phyloP scores from a whole-genome alignment of 257 asterid species.

The Gardenia jasminoides region DNA sequence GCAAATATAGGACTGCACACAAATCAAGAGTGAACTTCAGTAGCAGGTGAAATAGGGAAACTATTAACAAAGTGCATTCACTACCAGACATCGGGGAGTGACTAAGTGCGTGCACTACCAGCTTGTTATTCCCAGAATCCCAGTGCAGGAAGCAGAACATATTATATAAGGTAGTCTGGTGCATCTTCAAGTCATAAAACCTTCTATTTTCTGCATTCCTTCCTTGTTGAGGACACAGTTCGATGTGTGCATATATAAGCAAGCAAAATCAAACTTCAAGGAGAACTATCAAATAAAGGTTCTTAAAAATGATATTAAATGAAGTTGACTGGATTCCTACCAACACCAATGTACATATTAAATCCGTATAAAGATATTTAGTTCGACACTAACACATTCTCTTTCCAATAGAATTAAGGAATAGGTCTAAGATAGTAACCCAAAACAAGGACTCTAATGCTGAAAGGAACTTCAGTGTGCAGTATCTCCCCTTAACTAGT shows the following conservation, averaged over 20 bases:
- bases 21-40: not conserved
- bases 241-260: not conserved
- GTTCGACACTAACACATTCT: not conserved
- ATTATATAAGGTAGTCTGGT: not conserved
- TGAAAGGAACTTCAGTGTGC: not conserved
- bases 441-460: not conserved
- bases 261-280: not conserved
- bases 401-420: not conserved
- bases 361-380: no score
- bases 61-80: no score
- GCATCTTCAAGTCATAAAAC: not conserved
- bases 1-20: constrained; percentile 78
- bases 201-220: not conserved
- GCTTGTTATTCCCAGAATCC: not conserved
- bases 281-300: not conserved
- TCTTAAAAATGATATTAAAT: not conserved
- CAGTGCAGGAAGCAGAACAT: not conserved
- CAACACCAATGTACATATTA: no score
- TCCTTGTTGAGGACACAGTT: no score
- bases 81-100: no score
- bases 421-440: not conserved
- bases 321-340: not conserved
- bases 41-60: not conserved
- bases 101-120: not conserved
- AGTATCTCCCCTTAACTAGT: not conserved